phyloP scores from a whole-genome alignment of 2,329 filamentous ascomycete genomes.

The Microdochium trichocladiopsis region DNA sequence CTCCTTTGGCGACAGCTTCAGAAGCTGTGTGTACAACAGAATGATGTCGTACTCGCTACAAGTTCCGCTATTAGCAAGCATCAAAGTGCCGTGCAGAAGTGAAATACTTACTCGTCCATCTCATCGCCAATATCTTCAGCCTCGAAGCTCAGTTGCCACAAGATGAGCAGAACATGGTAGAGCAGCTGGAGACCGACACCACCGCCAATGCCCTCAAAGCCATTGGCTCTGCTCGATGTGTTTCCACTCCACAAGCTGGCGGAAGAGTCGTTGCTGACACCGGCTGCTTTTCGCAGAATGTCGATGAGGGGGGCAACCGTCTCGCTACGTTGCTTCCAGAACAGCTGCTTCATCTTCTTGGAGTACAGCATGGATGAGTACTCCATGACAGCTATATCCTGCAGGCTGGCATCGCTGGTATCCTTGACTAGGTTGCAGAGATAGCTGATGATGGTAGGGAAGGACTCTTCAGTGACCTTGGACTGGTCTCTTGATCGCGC shows the following conservation, averaged over 20 bases:
- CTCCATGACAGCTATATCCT: conserved; percentile 91
- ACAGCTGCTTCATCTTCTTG: conserved; percentile 66
- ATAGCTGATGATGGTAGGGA: conserved; percentile 80
- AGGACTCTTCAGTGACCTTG: conserved; percentile 59
- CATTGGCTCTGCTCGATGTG: conserved; percentile 46
- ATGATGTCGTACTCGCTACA: conserved; percentile 85
- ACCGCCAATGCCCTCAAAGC: conserved; percentile 62
- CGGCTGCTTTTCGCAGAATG: conserved; percentile 73
- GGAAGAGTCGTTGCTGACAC: conserved; percentile 56
- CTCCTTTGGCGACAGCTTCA: conserved; percentile 91
- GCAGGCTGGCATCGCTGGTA: conserved; percentile 71
- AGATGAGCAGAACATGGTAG: conserved; percentile 85
- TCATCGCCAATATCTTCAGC: conserved; percentile 66
- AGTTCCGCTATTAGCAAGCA: conserved; percentile 14
- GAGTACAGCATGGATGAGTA: conserved; percentile 81
- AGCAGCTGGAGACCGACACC: conserved; percentile 88
- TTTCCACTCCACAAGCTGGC: conserved; percentile 56
- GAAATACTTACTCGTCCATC: conserved; percentile 66
- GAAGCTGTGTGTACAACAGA: conserved; percentile 82
- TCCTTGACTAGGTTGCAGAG: conserved; percentile 78
- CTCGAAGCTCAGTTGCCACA: conserved; percentile 98
- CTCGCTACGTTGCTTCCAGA: conserved; percentile 87
- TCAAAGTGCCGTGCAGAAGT: background rate
- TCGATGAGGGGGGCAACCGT: conserved; percentile 76
- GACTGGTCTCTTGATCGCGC: conserved; percentile 58